A percentile compares a stretch with the other conserved stretches of the same genome.
Conservation (phyloP, 352 stramenopile species). For the Aphanomyces invadans region DNA sequence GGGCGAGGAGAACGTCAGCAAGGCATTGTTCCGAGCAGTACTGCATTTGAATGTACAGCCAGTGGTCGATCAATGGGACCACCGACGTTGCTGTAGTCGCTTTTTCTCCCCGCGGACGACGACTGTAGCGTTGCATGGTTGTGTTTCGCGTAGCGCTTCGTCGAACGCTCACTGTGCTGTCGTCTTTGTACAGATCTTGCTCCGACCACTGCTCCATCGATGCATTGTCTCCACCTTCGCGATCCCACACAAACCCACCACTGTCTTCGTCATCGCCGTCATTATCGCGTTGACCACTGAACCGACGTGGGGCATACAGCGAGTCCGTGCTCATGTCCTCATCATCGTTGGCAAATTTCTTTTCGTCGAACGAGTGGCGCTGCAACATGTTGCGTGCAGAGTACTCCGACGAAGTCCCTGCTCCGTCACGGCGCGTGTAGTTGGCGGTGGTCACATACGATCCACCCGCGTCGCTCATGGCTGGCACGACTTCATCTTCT, state of each 20-base stretch:
- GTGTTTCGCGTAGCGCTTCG: too few relatives aligned
- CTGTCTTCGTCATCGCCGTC: constrained; percentile 43
- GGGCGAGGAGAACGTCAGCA: constrained; percentile 70
- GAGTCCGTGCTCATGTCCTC: constrained; percentile 14
- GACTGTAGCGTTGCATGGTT: too few relatives aligned
- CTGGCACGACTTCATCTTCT: constrained; percentile 28
- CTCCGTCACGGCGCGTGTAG: not conserved
- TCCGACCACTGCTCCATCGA: constrained; percentile 47
- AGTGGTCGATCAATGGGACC: constrained; percentile 79
- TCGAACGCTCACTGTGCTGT: constrained; percentile 5
- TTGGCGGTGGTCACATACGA: constrained; percentile 22
- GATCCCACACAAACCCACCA: constrained; percentile 71
- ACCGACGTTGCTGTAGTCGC: too few relatives aligned
- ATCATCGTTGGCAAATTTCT: constrained; percentile 38
- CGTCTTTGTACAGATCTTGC: constrained; percentile 8
- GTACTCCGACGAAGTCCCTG: constrained; percentile 35
- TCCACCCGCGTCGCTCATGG: constrained; percentile 30
- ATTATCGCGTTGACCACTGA: constrained; percentile 42
- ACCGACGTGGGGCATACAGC: constrained; percentile 30
- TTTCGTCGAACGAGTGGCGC: constrained; percentile 23
- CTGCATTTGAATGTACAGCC: constrained; percentile 91
- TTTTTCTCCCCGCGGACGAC: too few relatives aligned
- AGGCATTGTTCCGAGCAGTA: constrained; percentile 83
- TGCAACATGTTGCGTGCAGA: constrained; percentile 62
- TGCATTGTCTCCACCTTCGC: constrained; percentile 40